A percentile compares a stretch with the other conserved stretches of the same genome.
phyloP scores from a whole-genome alignment of 2,329 filamentous ascomycete species.

The Elsinoe ampelina region DNA sequence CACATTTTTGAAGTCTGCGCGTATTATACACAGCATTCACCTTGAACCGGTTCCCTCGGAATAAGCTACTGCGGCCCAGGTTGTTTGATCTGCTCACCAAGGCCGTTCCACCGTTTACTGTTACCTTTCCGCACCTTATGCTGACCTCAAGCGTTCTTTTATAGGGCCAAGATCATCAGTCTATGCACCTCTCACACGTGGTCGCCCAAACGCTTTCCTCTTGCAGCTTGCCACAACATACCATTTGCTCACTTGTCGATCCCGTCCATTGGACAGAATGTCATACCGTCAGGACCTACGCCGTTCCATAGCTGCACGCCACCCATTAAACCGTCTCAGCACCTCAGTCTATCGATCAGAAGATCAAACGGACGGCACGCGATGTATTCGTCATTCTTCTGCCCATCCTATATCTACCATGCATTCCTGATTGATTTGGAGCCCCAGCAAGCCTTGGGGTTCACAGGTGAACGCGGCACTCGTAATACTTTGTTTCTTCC shows the following conservation, averaged over 20 bases:
- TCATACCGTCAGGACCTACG: neutral
- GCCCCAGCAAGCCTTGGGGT: neutral
- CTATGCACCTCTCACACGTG: neutral
- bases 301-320: neutral
- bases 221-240: neutral
- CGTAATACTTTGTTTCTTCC: neutral
- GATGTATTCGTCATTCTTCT: neutral
- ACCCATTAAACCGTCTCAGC: constrained; percentile 3
- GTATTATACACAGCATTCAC: neutral
- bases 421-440: neutral
- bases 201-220: neutral
- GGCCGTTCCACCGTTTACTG: neutral
- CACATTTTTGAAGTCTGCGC: neutral
- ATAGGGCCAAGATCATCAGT: constrained; percentile 7
- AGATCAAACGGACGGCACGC: neutral
- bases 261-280: neutral
- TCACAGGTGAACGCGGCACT: constrained; percentile 10
- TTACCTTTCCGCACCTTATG: constrained; percentile 2
- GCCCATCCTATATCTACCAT: constrained; percentile 3
- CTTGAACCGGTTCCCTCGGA: neutral
- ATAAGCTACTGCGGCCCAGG: neutral
- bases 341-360: constrained; percentile 7
- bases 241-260: neutral
- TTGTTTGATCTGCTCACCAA: neutral
- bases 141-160: constrained; percentile 6